Percentiles rank a stretch among this genome's conserved stretches.
These are phyloP conservation scores for Adansonia grandidieri DNA, from an alignment of 441 rosid genomes.

Conservation along the genomic window DNA sequence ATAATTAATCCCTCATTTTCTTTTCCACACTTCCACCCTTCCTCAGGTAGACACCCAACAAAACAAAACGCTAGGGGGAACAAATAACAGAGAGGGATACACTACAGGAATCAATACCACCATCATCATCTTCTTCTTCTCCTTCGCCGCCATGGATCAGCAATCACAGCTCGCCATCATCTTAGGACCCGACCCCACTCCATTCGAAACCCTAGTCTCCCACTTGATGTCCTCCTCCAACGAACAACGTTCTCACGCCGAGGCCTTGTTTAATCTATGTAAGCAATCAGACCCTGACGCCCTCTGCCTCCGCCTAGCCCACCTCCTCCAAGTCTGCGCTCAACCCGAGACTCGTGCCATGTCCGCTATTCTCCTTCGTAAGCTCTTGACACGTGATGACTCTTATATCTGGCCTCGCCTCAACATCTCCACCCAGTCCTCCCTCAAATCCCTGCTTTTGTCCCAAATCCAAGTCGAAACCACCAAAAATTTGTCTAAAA, in stretches of 20 bases:
- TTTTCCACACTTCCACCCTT: no score
- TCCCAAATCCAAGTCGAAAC: slow-evolving; percentile 76
- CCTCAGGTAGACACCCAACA: neutral
- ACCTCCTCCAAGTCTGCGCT: slow-evolving; percentile 75
- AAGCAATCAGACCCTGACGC: slow-evolving; percentile 87
- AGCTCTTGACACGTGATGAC: slow-evolving; percentile 87
- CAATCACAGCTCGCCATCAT: slow-evolving; percentile 81
- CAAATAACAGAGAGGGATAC: neutral
- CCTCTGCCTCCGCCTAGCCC: slow-evolving; percentile 82
- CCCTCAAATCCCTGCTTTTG: slow-evolving; percentile 72
- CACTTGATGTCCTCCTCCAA: slow-evolving; percentile 92
- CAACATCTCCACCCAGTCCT: slow-evolving; percentile 67
- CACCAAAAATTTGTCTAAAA: slow-evolving; percentile 75
- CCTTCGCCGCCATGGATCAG: slow-evolving; percentile 67
- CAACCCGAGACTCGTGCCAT: slow-evolving; percentile 85
- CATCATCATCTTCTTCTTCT: slow-evolving; percentile 19
- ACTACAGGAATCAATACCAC: slow-evolving; percentile 3
- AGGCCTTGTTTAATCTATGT: slow-evolving; percentile 82
- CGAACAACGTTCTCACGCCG: slow-evolving; percentile 96
- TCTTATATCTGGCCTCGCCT: slow-evolving; percentile 87
- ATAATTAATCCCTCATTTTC: slow-evolving; percentile 24
- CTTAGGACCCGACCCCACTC: slow-evolving; percentile 80
- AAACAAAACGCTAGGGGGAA: neutral
- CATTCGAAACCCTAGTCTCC: slow-evolving; percentile 84
- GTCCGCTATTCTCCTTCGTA: slow-evolving; percentile 95